These are phyloP conservation scores for Tylopilus cervinicoccineus DNA, from an alignment of 768 basidiomycete genomes.

Conservation along the genomic window DNA sequence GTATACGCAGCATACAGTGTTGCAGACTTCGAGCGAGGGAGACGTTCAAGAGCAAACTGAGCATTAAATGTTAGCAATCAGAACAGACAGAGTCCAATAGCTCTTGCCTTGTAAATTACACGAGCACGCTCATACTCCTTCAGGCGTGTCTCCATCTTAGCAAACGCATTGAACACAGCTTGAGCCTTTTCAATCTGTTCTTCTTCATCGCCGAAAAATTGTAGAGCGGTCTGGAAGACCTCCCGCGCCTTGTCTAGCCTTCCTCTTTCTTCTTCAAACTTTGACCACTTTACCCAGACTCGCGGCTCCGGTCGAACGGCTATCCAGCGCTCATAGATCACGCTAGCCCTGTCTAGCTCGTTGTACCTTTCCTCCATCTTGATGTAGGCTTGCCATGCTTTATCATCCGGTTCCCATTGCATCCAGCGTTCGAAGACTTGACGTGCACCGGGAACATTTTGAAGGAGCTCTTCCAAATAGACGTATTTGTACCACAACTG, in stretches of 20 bases:
- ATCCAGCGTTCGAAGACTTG: constrained; percentile 99
- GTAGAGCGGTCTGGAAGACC: constrained; percentile 86
- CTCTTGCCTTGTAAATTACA: constrained; percentile 92
- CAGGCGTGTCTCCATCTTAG: constrained; percentile 93
- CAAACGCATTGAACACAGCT: constrained; percentile 88
- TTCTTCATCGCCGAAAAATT: constrained; percentile 86
- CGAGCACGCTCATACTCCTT: constrained; percentile 97
- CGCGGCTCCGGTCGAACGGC: constrained; percentile 73
- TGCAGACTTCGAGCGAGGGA: constrained; percentile 89
- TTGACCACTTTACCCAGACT: constrained; percentile 81
- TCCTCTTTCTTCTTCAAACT: constrained; percentile 78
- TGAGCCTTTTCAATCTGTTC: constrained; percentile 88
- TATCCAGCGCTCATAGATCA: constrained; percentile 91
- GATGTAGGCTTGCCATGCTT: constrained; percentile 99
- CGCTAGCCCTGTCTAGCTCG: constrained; percentile 87
- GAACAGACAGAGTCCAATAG: not conserved
- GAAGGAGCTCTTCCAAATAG: constrained; percentile 93
- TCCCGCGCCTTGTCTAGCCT: constrained; percentile 71
- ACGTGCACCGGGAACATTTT: constrained; percentile 93
- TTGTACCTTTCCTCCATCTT: constrained; percentile 94
- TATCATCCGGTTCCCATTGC: constrained; percentile 99
- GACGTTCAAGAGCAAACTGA: constrained; percentile 90
- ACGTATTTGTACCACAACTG: constrained; percentile 99
- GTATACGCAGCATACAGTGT: constrained; percentile 89
- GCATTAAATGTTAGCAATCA: not conserved